Evolutionary conservation across 2,329 filamentous ascomycete species (phyloP), one percentile per base, ranked within the genome.

Genomic region (Neocucurbitaria cava): DNA sequence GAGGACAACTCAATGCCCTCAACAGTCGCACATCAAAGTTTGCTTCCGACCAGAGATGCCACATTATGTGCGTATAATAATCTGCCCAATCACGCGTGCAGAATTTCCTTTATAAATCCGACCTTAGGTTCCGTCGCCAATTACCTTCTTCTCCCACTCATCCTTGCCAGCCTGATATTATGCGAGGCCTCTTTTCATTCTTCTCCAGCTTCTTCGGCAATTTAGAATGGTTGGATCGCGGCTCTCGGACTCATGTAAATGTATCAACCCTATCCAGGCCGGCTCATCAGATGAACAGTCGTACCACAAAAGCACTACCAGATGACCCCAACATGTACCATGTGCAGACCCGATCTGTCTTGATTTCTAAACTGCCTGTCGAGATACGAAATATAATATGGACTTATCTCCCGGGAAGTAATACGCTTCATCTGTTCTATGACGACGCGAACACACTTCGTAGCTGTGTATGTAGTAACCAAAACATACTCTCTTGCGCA

Each of bases 371-470:
- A n/a, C 36, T 57, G 5, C 54, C 54, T 1, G 17, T 52, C 31
- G 54, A 57, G 33, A 24, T 57, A 3, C 49, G 54, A 2, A 46
- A 52, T 11, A 28, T 47, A 17, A 48, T 57, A 10, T 57, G 41
- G 44, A 46, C 41, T 15, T 23, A 49, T 15, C 13, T 45, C 11
- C n/a, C 53, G 2, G 54, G 54, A n/a, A 30, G 33, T n/a, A 35
- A 45, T 21, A 36, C 18, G 2, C 26, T 57, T 4, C 45, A 57
- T 28, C 43, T 52, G 30, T 49, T 30, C 33, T 53, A 43, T 43
- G 17, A 42, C 1, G 41, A 49, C 18, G 11, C 18, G 13, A 45
- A 50, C 8, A 53, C 39, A 5, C 26, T 53, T 21, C 33, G 47
- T 15, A 24, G 31, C 5, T 57, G 45, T 35, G 17, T 56, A 4